These are phyloP conservation scores for Xerocomus amazonicus DNA, from an alignment of 1,284 basidiomycete species.

Conservation along the genomic window DNA sequence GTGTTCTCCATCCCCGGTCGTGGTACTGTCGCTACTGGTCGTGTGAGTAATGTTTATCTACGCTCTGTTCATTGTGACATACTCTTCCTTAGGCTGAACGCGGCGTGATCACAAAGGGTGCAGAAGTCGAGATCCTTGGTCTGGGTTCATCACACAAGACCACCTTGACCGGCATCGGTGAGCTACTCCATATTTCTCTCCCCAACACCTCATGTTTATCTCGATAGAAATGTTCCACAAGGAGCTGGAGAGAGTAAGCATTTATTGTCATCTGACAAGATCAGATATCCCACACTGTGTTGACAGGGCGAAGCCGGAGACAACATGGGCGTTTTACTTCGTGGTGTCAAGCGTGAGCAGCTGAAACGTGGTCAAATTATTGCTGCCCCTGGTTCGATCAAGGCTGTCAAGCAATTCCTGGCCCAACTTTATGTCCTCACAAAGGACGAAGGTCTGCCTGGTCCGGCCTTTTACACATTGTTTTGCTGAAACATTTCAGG, in stretches of 20 bases:
- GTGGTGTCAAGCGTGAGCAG: slow-evolving; percentile 98
- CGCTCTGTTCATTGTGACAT: slow-evolving; percentile 6
- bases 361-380: slow-evolving; percentile 92
- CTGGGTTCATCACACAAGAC: slow-evolving; percentile 86
- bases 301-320: slow-evolving; percentile 92
- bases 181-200: slow-evolving; percentile 23
- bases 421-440: slow-evolving; percentile 93
- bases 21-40: slow-evolving; percentile 97
- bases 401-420: slow-evolving; percentile 91
- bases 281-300: slow-evolving; percentile 1
- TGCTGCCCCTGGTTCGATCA: slow-evolving; percentile 89
- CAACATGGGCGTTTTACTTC: slow-evolving; percentile 98
- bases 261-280: background rate
- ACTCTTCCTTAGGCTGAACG: slow-evolving; percentile 73
- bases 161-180: slow-evolving; percentile 92
- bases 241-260: slow-evolving; percentile 85
- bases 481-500: slow-evolving; percentile 32
- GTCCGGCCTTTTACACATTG: background rate
- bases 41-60: slow-evolving; percentile 40
- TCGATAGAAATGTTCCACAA: slow-evolving; percentile 97
- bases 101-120: slow-evolving; percentile 89
- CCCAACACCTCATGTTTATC: slow-evolving; percentile 6
- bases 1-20: slow-evolving; percentile 98
- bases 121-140: slow-evolving; percentile 93
- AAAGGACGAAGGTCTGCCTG: slow-evolving; percentile 72